Evolutionary conservation across 441 rosid genomes (phyloP), one percentile per base, ranked within the genome.

Genomic region (Erysimum pusillum): DNA sequence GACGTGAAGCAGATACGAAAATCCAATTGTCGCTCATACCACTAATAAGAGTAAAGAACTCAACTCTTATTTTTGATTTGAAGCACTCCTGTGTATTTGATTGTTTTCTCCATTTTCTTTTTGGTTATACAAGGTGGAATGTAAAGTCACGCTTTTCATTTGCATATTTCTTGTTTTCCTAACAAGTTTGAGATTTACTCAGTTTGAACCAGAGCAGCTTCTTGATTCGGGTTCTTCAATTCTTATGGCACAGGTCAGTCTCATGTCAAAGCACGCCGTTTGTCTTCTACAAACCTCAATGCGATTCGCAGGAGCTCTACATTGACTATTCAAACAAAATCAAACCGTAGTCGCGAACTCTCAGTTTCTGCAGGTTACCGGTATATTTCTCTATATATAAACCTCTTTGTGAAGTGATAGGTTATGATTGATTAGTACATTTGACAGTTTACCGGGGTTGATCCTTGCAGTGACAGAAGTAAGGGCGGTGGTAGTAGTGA

Each of bases 401-500:
- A 52, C n/a, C 39, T 67, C 46, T 35, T 8, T 64, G 53, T 17
- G 14, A 3, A 22, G 5, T 11, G 34, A 11, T 52, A 25, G 3
- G 41, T n/a, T 7, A 63, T 25, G 22, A 14, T 9, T 25, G 22
- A 9, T 25, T 31, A 20, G 0, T 10, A 41, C 6, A 31, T 31
- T 10, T 64, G 28, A 45, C 1, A 9, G 15, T 6, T n/a, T 31
- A 5, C 2, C 1, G 9, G 3, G 14, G 9, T 79, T 66, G n/a
- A 44, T 35, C 49, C n/a, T 81, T 80, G 52, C 87, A 86, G 95
- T 52, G 84, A 80, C 63, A 84, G 83, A 25, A 63, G 63, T 39
- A 82, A 82, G 41, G 80, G 87, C 14, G 90, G 93, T 68, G 68
- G 53, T 42, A 89, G 90, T 76, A 96, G 82, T 75, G 98, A 91